Conservation (phyloP, 2,329 filamentous ascomycete species). For the Aspergillaceae sp. region DNA sequence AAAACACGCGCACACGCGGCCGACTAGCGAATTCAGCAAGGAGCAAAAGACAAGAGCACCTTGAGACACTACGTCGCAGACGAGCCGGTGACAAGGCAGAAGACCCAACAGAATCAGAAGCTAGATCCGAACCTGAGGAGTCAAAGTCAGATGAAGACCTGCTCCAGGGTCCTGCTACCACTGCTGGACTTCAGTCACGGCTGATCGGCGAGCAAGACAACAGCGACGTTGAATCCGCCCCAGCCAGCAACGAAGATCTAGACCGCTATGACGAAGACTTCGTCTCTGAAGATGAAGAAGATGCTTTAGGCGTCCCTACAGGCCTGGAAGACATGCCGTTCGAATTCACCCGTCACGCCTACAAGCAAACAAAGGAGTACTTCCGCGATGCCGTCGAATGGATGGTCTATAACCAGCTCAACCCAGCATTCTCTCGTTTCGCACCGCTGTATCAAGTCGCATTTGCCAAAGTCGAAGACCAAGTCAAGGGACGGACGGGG, state of each 20-base stretch:
- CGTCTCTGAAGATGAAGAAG: conserved; percentile 55
- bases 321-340: conserved; percentile 52
- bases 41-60: conserved; percentile 30
- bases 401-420: conserved; percentile 71
- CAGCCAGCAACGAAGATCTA: conserved; percentile 35
- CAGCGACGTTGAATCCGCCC: conserved; percentile 23
- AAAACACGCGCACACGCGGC: conserved; percentile 34
- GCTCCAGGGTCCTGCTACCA: conserved; percentile 1
- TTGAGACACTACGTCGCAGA: conserved; percentile 36
- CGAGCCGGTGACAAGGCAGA: conserved; percentile 33
- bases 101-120: conserved; percentile 17
- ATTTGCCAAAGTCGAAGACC: conserved; percentile 63
- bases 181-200: background rate
- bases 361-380: conserved; percentile 60
- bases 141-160: conserved; percentile 10
- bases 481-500: conserved; percentile 57
- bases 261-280: conserved; percentile 56
- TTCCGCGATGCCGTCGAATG: conserved; percentile 69
- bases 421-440: conserved; percentile 57
- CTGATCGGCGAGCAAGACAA: conserved; percentile 13
- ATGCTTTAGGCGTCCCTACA: conserved; percentile 47
- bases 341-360: conserved; percentile 57
- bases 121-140: conserved; percentile 9
- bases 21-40: conserved; percentile 30
- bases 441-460: conserved; percentile 59